A percentile compares a stretch with the other conserved stretches of the same genome.
Evolutionary conservation across 2,329 filamentous ascomycete species (phyloP).

Genomic region (Fusarium sp.): DNA sequence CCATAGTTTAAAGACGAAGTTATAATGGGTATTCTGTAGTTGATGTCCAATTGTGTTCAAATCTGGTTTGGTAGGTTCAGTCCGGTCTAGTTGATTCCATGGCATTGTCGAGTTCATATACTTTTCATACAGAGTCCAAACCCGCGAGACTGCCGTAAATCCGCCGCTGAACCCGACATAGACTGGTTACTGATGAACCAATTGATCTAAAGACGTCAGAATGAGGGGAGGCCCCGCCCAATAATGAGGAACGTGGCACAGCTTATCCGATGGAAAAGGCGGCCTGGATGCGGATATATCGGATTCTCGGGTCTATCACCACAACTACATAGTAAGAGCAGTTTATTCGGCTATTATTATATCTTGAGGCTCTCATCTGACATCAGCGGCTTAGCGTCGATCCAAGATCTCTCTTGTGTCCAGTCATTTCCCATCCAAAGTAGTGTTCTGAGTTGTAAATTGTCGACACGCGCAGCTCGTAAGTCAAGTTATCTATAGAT

Average conservation of each 20-base stretch:
- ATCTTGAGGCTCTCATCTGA: too few species aligned
- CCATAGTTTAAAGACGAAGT: not conserved
- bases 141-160: not conserved
- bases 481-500: too few species aligned
- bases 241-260: not conserved
- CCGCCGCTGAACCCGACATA: not conserved
- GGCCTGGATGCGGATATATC: not conserved
- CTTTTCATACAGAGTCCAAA: not conserved
- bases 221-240: not conserved
- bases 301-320: not conserved
- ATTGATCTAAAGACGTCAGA: not conserved
- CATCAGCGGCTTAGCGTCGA: not conserved
- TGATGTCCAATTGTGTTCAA: not conserved
- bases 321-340: not conserved
- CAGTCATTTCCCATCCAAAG: too few species aligned
- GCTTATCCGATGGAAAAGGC: not conserved
- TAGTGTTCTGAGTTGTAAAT: too few species aligned
- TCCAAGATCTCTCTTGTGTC: not conserved
- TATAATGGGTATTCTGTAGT: not conserved
- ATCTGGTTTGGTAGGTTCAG: not conserved
- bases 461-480: too few species aligned
- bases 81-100: not conserved
- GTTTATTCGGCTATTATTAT: not conserved
- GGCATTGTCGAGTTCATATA: not conserved
- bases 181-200: not conserved